A percentile compares a stretch with the other conserved stretches of the same genome.
Evolutionary conservation across 306 rosid genomes (phyloP).

Genomic region (Pterocarpus santalinus): DNA sequence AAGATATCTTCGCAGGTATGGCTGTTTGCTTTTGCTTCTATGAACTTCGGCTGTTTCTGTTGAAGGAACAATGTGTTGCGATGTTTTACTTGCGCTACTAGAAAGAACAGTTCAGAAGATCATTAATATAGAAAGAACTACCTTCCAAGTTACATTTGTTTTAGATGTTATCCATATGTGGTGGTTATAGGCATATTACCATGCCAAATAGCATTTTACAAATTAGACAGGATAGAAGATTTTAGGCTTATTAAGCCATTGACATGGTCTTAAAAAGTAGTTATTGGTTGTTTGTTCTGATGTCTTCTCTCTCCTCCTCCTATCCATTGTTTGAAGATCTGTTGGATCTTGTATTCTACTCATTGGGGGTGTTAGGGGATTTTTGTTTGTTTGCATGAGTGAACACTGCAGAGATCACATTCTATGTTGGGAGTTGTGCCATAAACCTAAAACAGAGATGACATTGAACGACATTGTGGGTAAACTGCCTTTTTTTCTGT

Average conservation of each 20-base stretch:
- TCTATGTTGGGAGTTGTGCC: neutral
- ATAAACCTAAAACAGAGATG: neutral
- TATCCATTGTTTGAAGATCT: neutral
- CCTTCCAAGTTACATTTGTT: neutral
- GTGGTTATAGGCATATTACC: conserved; percentile 10
- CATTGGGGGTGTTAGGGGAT: neutral
- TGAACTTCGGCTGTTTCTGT: neutral
- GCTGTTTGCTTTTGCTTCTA: conserved; percentile 22
- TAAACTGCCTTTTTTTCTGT: neutral
- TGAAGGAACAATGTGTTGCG: neutral
- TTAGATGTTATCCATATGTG: neutral
- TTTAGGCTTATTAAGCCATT: conserved; percentile 9
- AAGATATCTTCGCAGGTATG: conserved; percentile 88
- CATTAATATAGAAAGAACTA: neutral
- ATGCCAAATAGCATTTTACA: neutral
- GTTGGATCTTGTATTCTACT: conserved; percentile 16
- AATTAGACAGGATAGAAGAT: neutral
- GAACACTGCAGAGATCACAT: neutral
- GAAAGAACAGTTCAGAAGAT: neutral
- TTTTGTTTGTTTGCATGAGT: neutral
- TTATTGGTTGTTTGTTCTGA: neutral
- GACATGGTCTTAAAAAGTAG: neutral
- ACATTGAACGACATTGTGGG: neutral
- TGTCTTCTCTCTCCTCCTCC: no score
- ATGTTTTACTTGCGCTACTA: neutral